Evolutionary conservation across 2,329 filamentous ascomycete species (phyloP).

Genomic region (Metarhizium brunneum): DNA sequence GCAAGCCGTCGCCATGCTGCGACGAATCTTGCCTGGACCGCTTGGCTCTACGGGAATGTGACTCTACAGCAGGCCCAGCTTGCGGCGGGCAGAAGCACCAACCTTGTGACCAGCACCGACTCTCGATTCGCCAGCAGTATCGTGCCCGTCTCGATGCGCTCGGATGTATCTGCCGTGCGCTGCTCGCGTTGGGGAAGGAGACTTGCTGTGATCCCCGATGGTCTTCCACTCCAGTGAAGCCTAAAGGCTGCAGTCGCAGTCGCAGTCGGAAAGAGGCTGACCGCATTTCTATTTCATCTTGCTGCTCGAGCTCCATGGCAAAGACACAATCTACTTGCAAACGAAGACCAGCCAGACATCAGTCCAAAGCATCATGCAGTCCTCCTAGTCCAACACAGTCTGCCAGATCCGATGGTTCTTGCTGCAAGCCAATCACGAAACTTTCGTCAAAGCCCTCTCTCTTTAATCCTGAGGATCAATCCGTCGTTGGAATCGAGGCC

Average conservation of each 20-base stretch:
- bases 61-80: neutral
- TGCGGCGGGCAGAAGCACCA: neutral
- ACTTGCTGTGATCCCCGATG: slow-evolving; percentile 33
- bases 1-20: neutral
- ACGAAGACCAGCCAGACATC: neutral
- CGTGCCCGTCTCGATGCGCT: slow-evolving; percentile 34
- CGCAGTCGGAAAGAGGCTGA: neutral
- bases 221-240: slow-evolving; percentile 16
- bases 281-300: slow-evolving; percentile 9
- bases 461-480: too few species aligned
- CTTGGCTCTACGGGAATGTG: neutral
- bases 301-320: neutral
- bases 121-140: slow-evolving; percentile 28
- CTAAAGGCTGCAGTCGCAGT: slow-evolving; percentile 13
- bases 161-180: slow-evolving; percentile 44
- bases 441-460: too few species aligned
- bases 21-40: neutral
- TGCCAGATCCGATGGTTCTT: neutral
- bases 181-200: slow-evolving; percentile 41
- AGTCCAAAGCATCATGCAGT: neutral
- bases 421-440: neutral
- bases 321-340: neutral
- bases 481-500: neutral
- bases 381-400: neutral
- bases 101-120: slow-evolving; percentile 28